Percentiles rank a stretch among this genome's conserved stretches.
phyloP scores from a whole-genome alignment of 2,329 filamentous ascomycete species.

The Stylonectria norvegica region DNA sequence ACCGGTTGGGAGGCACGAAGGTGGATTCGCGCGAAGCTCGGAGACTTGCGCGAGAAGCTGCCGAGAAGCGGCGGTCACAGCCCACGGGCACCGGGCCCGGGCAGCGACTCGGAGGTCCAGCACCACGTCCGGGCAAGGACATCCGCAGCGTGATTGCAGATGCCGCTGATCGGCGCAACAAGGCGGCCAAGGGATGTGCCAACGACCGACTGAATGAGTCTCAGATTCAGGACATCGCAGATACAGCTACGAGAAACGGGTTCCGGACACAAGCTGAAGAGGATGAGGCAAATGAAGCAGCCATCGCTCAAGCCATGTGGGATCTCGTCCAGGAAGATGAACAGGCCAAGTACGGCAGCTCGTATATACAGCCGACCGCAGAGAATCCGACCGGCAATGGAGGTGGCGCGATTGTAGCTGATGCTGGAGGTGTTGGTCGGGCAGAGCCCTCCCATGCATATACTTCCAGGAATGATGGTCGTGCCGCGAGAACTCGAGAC shows the following conservation, averaged over 20 bases:
- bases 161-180: slow-evolving; percentile 66
- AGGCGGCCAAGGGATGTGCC: slow-evolving; percentile 69
- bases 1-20: slow-evolving; percentile 63
- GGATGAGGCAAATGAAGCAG: slow-evolving; percentile 82
- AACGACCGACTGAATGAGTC: slow-evolving; percentile 64
- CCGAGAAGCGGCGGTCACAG: slow-evolving; percentile 63
- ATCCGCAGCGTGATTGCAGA: slow-evolving; percentile 69
- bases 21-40: slow-evolving; percentile 72
- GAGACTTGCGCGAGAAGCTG: slow-evolving; percentile 68
- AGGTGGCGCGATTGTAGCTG: slow-evolving; percentile 32
- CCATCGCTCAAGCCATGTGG: slow-evolving; percentile 80
- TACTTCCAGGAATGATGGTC: not conserved
- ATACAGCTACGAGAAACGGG: slow-evolving; percentile 64
- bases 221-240: slow-evolving; percentile 62
- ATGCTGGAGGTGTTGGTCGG: slow-evolving; percentile 8
- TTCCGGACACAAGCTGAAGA: slow-evolving; percentile 83
- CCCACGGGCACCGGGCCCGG: slow-evolving; percentile 64
- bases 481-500: not conserved
- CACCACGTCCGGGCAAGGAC: slow-evolving; percentile 54
- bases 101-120: slow-evolving; percentile 66
- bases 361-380: slow-evolving; percentile 48
- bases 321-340: slow-evolving; percentile 84
- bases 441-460: slow-evolving; percentile 7
- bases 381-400: slow-evolving; percentile 48
- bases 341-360: slow-evolving; percentile 50